Evolutionary conservation across 73 alveolate genomes (phyloP).

Genomic region (Blepharisma japonicum): DNA sequence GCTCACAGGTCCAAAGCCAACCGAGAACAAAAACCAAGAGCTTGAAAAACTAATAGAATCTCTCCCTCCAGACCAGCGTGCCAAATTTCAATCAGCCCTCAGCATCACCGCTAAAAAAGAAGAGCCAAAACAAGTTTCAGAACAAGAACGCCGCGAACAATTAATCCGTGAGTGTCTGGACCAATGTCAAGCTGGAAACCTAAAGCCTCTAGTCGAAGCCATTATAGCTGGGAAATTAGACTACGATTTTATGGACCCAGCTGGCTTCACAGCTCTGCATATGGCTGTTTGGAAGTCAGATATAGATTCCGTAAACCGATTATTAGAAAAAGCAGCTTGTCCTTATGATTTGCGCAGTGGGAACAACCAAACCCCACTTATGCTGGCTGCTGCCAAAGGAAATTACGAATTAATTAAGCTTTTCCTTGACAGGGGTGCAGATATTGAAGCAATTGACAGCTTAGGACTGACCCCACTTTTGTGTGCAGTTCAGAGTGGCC

Average conservation of each 20-base stretch:
- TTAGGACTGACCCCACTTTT: slow-evolving; percentile 14
- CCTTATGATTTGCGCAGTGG: slow-evolving; percentile 2
- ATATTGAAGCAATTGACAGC: slow-evolving; percentile 19
- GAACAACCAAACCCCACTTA: slow-evolving; percentile 22
- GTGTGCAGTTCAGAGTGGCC: slow-evolving; percentile 19
- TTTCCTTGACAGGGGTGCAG: slow-evolving; percentile 24
- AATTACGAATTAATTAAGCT: neutral
- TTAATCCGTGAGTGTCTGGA: neutral
- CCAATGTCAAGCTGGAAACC: neutral
- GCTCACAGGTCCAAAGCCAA: too few relatives aligned
- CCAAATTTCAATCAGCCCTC: too few relatives aligned
- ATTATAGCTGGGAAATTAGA: slow-evolving; percentile 4
- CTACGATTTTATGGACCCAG: slow-evolving; percentile 1
- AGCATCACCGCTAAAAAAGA: too few relatives aligned
- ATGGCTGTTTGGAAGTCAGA: slow-evolving; percentile 24
- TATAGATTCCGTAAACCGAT: neutral
- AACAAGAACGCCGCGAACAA: neutral
- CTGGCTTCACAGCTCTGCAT: slow-evolving; percentile 22
- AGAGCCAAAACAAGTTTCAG: too few relatives aligned
- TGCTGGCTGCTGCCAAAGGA: slow-evolving; percentile 25
- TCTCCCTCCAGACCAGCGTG: too few relatives aligned
- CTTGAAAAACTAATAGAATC: neutral
- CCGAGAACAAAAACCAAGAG: too few relatives aligned
- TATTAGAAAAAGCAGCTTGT: neutral
- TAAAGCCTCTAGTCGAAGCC: neutral